Evolutionary conservation across 257 asterid species (phyloP).

Genomic region (Solanum gandarillasii): DNA sequence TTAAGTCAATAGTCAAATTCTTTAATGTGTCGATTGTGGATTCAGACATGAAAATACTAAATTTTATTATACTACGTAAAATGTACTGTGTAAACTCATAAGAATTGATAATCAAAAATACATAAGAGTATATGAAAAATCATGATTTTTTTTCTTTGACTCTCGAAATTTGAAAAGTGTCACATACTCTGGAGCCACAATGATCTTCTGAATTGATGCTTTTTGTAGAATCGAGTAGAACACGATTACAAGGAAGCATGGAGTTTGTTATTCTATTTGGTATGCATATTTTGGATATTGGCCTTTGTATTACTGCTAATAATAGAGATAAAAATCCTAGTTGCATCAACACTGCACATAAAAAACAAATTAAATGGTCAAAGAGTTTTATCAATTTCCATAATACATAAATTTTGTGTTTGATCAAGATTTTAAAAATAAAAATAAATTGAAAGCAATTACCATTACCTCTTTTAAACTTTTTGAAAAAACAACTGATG

Average conservation of each 20-base stretch:
- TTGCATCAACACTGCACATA: constrained; percentile 53
- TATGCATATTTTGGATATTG: constrained; percentile 49
- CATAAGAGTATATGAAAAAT: neutral
- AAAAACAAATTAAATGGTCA: neutral
- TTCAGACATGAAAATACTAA: neutral
- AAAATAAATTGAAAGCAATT: no score
- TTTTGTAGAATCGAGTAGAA: neutral
- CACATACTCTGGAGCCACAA: constrained; percentile 44
- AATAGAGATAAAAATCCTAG: constrained; percentile 70
- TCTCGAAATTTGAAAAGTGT: neutral
- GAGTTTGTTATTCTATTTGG: constrained; percentile 29
- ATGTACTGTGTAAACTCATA: neutral
- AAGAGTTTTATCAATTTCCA: neutral
- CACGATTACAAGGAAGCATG: constrained; percentile 58
- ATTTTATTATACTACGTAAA: neutral
- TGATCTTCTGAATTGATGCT: constrained; percentile 29
- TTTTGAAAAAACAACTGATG: neutral
- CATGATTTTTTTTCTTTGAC: no score
- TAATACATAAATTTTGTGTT: neutral
- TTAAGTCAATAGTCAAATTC: neutral
- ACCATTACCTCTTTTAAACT: neutral
- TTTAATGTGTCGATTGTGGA: neutral
- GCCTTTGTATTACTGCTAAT: constrained; percentile 41
- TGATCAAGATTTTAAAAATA: neutral
- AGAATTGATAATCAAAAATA: neutral